phyloP scores from a whole-genome alignment of 176 grass and related monocot species.

The Ensete glaucum region DNA sequence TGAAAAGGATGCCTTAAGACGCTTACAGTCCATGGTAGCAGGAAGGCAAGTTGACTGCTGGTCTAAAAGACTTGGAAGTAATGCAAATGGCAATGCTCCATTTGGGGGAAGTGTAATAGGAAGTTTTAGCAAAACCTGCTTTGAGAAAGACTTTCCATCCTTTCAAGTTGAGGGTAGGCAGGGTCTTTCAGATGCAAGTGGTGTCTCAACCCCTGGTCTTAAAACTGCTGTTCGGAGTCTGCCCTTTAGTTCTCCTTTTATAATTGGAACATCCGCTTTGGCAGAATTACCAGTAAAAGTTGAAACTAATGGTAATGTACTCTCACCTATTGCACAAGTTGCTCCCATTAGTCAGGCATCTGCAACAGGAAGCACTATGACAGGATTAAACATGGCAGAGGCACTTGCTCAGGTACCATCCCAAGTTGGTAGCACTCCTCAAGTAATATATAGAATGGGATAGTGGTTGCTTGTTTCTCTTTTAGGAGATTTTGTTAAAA shows the following conservation, averaged over 20 bases:
- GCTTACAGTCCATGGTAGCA: constrained; percentile 30
- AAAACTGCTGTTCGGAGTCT: constrained; percentile 33
- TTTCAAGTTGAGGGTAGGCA: constrained; percentile 23
- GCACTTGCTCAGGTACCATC: constrained; percentile 34
- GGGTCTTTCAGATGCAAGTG: constrained; percentile 2
- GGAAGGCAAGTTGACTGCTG: constrained; percentile 21
- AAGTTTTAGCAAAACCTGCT: constrained; percentile 16
- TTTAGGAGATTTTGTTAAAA: not conserved
- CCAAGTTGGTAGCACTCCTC: constrained; percentile 25
- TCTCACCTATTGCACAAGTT: not conserved
- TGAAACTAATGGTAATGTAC: constrained; percentile 5
- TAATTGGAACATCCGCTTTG: constrained; percentile 32
- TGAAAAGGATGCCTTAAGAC: constrained; percentile 24
- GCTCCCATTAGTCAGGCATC: constrained; percentile 11
- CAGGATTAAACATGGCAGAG: constrained; percentile 45
- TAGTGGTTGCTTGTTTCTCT: not conserved
- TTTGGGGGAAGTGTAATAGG: constrained; percentile 14
- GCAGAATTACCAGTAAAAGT: constrained; percentile 27
- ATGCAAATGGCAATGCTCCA: constrained; percentile 17
- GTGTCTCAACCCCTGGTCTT: constrained; percentile 29
- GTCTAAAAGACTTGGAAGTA: constrained; percentile 20
- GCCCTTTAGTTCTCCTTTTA: not conserved
- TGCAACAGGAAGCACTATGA: not conserved
- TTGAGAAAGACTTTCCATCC: constrained; percentile 44
- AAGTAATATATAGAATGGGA: constrained; percentile 19